Conservation (phyloP, 352 stramenopile genomes). For the Aphanomyces invadans region DNA sequence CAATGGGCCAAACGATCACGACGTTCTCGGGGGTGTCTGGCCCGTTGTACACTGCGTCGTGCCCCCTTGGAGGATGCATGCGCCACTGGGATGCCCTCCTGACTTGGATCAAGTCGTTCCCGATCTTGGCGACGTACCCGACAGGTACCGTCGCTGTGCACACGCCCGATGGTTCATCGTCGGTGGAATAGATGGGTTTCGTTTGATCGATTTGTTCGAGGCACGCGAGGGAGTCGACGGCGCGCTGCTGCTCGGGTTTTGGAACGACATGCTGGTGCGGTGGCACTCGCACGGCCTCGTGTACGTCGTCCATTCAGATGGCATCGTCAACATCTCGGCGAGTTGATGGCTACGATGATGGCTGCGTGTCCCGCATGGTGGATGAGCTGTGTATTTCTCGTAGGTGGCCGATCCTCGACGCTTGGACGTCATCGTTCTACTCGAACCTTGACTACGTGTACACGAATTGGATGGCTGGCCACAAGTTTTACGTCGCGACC, state of each 20-base stretch:
- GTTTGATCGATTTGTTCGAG: constrained; percentile 4
- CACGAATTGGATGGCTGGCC: not conserved
- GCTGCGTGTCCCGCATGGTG: not conserved
- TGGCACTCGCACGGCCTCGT: not conserved
- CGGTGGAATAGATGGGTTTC: not conserved
- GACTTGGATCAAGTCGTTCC: not conserved
- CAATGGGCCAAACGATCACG: not conserved
- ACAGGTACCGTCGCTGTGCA: not conserved
- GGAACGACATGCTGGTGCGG: not conserved
- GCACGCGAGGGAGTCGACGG: not conserved
- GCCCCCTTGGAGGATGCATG: not conserved
- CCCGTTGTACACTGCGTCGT: not conserved
- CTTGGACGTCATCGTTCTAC: constrained; percentile 6
- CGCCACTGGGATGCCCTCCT: not conserved
- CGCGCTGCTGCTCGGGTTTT: not conserved
- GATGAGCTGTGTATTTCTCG: not conserved
- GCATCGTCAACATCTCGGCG: no score
- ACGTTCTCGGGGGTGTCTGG: not conserved
- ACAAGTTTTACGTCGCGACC: not conserved
- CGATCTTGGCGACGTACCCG: not conserved
- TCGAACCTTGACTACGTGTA: constrained; percentile 16
- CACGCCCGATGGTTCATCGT: not conserved
- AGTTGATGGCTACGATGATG: no score
- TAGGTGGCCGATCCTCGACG: constrained; percentile 5
- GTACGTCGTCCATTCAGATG: no score